phyloP scores from a whole-genome alignment of 2,329 filamentous ascomycete species.

The Zarea fungicola region DNA sequence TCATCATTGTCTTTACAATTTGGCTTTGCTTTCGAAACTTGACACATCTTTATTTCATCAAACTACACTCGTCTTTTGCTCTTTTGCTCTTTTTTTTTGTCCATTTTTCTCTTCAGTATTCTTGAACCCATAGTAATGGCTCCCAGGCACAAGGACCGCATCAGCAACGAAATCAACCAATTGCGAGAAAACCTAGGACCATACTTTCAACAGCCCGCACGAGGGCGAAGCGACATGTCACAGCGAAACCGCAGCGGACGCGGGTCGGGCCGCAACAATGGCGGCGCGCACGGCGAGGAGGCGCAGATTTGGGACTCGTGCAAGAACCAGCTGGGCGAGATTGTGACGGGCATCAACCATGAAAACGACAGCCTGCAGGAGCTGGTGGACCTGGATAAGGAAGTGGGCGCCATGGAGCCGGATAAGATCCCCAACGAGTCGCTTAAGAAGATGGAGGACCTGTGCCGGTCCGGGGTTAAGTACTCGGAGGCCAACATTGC shows the following conservation, averaged over 20 bases:
- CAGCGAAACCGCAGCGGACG: constrained; percentile 41
- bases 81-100: neutral
- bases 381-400: constrained; percentile 36
- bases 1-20: too few relatives aligned
- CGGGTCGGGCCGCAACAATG: constrained; percentile 40
- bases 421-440: constrained; percentile 32
- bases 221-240: constrained; percentile 30
- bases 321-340: constrained; percentile 35
- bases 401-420: constrained; percentile 33
- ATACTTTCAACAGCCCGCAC: constrained; percentile 7
- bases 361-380: constrained; percentile 37
- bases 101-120: neutral
- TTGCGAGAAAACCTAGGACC: constrained; percentile 13
- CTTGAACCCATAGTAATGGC: constrained; percentile 14
- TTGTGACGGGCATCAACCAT: constrained; percentile 35
- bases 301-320: constrained; percentile 38
- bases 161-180: constrained; percentile 10
- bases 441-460: constrained; percentile 39
- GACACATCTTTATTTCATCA: too few relatives aligned
- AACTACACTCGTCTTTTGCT: neutral
- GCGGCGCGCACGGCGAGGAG: constrained; percentile 38
- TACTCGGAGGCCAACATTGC: constrained; percentile 33
- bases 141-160: constrained; percentile 14
- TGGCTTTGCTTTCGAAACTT: neutral
- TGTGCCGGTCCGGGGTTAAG: constrained; percentile 38